These are phyloP conservation scores for Fusarium sp. DNA, from an alignment of 2,329 filamentous ascomycete species.

Conservation along the genomic window DNA sequence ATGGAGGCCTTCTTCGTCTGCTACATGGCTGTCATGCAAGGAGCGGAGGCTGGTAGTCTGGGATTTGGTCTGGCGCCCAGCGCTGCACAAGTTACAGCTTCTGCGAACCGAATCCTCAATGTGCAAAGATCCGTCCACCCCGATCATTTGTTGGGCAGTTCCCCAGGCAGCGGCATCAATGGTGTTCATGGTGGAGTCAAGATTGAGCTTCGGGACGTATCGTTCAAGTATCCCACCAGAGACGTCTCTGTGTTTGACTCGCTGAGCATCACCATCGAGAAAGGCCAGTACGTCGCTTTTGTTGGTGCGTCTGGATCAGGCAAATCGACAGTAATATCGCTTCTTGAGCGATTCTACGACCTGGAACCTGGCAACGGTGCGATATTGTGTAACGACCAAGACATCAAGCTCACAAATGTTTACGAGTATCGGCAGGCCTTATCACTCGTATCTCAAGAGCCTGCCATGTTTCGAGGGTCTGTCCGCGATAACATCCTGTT, in stretches of 20 bases:
- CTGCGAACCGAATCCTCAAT: slow-evolving; percentile 51
- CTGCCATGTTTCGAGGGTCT: slow-evolving; percentile 77
- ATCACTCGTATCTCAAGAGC: slow-evolving; percentile 80
- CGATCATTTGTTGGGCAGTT: not conserved
- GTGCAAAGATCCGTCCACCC: slow-evolving; percentile 25
- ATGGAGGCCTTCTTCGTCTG: slow-evolving; percentile 66
- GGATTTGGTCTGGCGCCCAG: slow-evolving; percentile 35
- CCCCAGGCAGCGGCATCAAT: slow-evolving; percentile 46
- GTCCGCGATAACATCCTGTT: slow-evolving; percentile 79
- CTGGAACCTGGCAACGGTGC: slow-evolving; percentile 65
- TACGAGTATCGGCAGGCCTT: slow-evolving; percentile 73
- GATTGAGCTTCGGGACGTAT: slow-evolving; percentile 68
- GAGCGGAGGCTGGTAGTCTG: slow-evolving; percentile 58
- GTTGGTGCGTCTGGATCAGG: slow-evolving; percentile 79
- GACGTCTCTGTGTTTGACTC: slow-evolving; percentile 69
- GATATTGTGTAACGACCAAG: slow-evolving; percentile 73
- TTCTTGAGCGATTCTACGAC: slow-evolving; percentile 79
- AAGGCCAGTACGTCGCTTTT: slow-evolving; percentile 77
- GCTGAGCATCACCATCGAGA: slow-evolving; percentile 73
- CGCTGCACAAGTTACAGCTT: slow-evolving; percentile 39
- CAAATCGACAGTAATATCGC: slow-evolving; percentile 77
- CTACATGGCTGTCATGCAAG: slow-evolving; percentile 66
- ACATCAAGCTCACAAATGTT: slow-evolving; percentile 70
- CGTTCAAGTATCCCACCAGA: slow-evolving; percentile 72
- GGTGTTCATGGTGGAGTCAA: slow-evolving; percentile 63